Base-by-base conservation (phyloP, 306 rosid species). In the Nissolia schottii region DNA sequence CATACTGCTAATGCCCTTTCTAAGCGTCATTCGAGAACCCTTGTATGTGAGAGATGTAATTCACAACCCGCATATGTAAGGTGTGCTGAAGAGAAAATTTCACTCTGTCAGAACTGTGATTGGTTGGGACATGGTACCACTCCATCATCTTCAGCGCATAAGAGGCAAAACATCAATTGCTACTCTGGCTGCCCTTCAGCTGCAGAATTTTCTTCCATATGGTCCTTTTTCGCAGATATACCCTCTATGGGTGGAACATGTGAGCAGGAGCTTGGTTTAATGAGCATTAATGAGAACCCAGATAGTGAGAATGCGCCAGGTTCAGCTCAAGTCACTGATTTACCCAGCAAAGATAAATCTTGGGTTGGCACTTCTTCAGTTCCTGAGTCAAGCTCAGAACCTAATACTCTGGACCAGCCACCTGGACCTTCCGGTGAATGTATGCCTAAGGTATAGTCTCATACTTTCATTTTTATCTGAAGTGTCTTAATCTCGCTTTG, bases 31-130 rank as follows among this genome's bases (percentile, higher is more conserved):
- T 80, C 86, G 0, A 88, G 99, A 79, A 86, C 88, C 1, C 95
- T 95, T 34, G 18, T 95, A 25, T 95, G 99, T 31, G 99, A 92
- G 80, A 87, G 93, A 66, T 95, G 99, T 62, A 90, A 88, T 79
- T 79, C 82, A 12, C 92, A 90, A 71, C 90, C 99, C 0, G 96
- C 99, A 10, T 68, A 73, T 51, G 93, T 92, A 56, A 83, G 97
- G 81, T 95, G 97, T 64, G 53, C 79, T 12, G 96, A 95, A 73
- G 99, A 95, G 82, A 86, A 77, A 45, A 71, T 87, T 54, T 85
- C 99, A 28, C 96, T 95, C 60, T 95, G 99, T 78, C 97, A 91
- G 85, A 91, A 88, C 57, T 95, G 99, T 81, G 99, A 95, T 87
- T 91, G 92, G 95, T 69, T 78, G 59, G 90, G 89, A 61, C 97